A percentile compares a stretch with the other conserved stretches of the same genome.
Conservation (phyloP, 208 protist genomes). For the Sergeia podlipaevii region DNA sequence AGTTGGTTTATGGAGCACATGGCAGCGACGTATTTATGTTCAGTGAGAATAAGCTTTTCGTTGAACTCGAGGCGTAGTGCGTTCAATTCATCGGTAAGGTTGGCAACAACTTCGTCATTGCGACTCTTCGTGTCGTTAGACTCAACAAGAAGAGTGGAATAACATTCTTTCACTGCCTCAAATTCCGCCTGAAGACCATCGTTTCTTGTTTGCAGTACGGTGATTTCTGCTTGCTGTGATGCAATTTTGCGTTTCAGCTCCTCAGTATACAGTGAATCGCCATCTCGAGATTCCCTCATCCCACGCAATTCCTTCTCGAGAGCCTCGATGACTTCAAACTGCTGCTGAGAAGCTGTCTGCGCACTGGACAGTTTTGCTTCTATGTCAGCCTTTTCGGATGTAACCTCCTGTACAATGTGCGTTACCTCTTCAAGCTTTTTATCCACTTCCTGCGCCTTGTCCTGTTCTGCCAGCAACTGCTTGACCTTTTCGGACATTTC, state of each 20-base stretch:
- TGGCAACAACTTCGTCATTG: conserved; percentile 1
- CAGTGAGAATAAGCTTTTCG: conserved; percentile 13
- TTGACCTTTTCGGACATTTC: background rate
- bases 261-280: conserved; percentile 27
- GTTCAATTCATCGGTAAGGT: conserved; percentile 12
- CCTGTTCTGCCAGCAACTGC: background rate
- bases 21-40: conserved; percentile 19
- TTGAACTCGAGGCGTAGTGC: conserved; percentile 6
- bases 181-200: conserved; percentile 51
- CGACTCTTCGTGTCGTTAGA: conserved; percentile 38
- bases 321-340: conserved; percentile 33
- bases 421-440: conserved; percentile 6
- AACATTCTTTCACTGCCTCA: conserved; percentile 50
- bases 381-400: conserved; percentile 4
- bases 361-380: background rate
- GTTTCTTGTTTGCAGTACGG: conserved; percentile 19
- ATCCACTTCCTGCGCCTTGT: background rate
- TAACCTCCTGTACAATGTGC: background rate
- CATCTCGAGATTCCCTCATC: conserved; percentile 15
- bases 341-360: conserved; percentile 20
- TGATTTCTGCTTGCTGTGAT: conserved; percentile 13
- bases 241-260: conserved; percentile 24
- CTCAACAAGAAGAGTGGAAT: conserved; percentile 52
- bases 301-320: conserved; percentile 33
- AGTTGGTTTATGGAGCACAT: conserved; percentile 23